Percentiles rank a stretch among this genome's conserved stretches.
Evolutionary conservation across 305 asterid species (phyloP).

Genomic region (Galium porrigens): DNA sequence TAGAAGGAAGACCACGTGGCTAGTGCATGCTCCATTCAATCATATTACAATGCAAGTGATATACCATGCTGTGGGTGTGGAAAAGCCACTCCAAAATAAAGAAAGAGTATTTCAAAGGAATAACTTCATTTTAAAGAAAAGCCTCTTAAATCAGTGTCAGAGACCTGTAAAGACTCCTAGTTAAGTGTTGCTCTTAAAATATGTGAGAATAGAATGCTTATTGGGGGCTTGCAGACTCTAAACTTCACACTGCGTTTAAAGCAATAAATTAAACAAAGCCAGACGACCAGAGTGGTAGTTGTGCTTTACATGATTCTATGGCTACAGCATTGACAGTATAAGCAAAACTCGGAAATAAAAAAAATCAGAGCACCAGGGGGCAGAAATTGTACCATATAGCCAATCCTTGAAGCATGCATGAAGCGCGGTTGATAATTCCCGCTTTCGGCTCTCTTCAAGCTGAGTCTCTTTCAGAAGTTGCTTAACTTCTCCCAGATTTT

Average conservation of each 20-base stretch:
- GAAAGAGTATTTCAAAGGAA: not conserved
- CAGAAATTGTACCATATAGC: slow-evolving; percentile 61
- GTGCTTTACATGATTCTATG: not conserved
- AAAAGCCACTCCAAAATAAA: not conserved
- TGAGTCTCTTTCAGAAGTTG: slow-evolving; percentile 61
- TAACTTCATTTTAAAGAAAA: not conserved
- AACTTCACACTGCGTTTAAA: not conserved
- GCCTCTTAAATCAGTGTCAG: not conserved
- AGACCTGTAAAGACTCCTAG: not conserved
- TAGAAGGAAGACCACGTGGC: not conserved
- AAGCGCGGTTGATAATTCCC: slow-evolving; percentile 72
- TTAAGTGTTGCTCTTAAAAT: not conserved
- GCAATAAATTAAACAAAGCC: not conserved
- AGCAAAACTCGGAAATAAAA: not conserved
- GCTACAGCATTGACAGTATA: not conserved
- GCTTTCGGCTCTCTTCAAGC: slow-evolving; percentile 79
- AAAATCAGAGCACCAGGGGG: not conserved
- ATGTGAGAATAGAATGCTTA: not conserved
- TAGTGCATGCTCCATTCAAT: not conserved
- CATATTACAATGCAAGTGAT: not conserved
- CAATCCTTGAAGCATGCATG: slow-evolving; percentile 87
- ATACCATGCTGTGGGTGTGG: not conserved
- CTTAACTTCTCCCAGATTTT: slow-evolving; percentile 65
- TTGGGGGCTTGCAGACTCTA: not conserved
- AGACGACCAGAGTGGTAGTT: not conserved